Conservation (phyloP, 805 yeast genomes). For the Candida maris region DNA sequence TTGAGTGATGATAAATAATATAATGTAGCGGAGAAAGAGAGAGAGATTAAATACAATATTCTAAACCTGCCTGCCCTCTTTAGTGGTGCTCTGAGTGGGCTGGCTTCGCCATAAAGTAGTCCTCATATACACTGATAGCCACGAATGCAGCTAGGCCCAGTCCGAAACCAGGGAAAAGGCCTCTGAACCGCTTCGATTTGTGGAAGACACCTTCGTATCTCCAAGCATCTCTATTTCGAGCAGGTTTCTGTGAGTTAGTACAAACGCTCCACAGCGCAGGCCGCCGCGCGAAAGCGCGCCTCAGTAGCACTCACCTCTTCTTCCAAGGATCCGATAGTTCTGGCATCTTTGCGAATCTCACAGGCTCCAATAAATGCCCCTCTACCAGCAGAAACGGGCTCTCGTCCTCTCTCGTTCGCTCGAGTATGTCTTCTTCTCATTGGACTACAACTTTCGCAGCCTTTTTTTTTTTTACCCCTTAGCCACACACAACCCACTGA, state of each 20-base stretch:
- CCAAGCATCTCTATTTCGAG: constrained; percentile 73
- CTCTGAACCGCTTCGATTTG: constrained; percentile 62
- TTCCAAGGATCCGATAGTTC: constrained; percentile 42
- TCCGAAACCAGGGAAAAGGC: constrained; percentile 77
- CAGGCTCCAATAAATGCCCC: no score
- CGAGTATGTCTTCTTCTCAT: not conserved
- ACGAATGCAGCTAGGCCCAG: constrained; percentile 74
- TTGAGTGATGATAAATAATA: not conserved
- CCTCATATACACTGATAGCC: constrained; percentile 60
- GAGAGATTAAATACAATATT: not conserved
- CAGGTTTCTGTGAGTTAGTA: not conserved
- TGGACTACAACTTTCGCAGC: not conserved
- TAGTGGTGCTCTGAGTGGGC: constrained; percentile 6
- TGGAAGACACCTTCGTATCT: constrained; percentile 81
- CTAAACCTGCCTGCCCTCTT: not conserved
- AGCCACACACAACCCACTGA: no score
- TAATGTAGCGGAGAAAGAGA: not conserved
- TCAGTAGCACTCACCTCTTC: constrained; percentile 31
- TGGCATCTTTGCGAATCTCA: constrained; percentile 1
- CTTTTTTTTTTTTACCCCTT: no score
- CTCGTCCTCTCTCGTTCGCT: not conserved
- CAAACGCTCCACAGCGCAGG: no score
- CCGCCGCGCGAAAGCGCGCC: no score
- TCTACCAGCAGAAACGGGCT: no score
- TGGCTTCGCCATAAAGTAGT: constrained; percentile 33